A percentile compares a stretch with the other conserved stretches of the same genome.
Evolutionary conservation across 179 eudicot genomes (phyloP).

Genomic region (Gypsophila paniculata): DNA sequence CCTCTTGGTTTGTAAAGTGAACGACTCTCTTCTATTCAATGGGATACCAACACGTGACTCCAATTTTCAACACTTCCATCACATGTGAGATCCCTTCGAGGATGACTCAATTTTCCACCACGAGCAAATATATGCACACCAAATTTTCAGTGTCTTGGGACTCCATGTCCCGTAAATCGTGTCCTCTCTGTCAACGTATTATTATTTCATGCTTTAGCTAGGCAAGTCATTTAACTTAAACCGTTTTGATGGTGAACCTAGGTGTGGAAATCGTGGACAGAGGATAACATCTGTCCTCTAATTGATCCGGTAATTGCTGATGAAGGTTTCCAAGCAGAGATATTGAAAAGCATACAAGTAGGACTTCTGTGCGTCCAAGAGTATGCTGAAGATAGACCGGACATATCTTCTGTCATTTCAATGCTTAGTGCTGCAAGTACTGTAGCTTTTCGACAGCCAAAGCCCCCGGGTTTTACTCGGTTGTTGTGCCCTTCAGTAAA

Average conservation of each 20-base stretch:
- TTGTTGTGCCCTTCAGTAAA: background rate
- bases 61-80: too few relatives aligned
- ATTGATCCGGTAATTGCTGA: constrained; percentile 28
- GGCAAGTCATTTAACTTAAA: background rate
- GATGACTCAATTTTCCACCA: too few relatives aligned
- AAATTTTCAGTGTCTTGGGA: too few relatives aligned
- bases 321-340: constrained; percentile 18
- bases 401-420: constrained; percentile 28
- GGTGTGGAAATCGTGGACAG: constrained; percentile 39
- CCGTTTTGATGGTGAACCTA: constrained; percentile 6
- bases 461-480: constrained; percentile 30
- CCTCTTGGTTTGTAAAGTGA: too few relatives aligned
- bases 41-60: too few relatives aligned
- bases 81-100: too few relatives aligned
- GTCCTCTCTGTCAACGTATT: too few relatives aligned
- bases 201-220: background rate
- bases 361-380: constrained; percentile 44
- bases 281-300: constrained; percentile 18
- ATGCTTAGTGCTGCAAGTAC: constrained; percentile 32
- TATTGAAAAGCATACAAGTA: constrained; percentile 27
- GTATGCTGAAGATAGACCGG: constrained; percentile 31
- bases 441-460: constrained; percentile 30
- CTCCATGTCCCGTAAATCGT: too few relatives aligned
- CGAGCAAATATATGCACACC: too few relatives aligned
- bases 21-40: too few relatives aligned